Evolutionary conservation across 495 filamentous ascomycete species (phyloP), one percentile per base, ranked within the genome.

Genomic region (Aspergillus avenaceus): DNA sequence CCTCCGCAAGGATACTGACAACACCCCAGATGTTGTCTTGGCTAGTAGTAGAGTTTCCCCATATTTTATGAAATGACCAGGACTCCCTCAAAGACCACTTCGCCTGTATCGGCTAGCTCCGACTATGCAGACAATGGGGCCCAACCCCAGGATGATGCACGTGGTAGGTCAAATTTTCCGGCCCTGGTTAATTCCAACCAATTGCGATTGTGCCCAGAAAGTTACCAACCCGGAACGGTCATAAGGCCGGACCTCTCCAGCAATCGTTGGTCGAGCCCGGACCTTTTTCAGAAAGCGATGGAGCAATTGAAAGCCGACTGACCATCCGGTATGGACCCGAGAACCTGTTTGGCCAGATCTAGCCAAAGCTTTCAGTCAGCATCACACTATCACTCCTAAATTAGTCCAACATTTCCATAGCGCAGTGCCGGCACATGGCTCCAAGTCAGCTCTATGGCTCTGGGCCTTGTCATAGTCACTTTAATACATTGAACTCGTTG

Each of bases 131-230:
- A 31, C 3, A 31, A 31, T 31, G 28, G 28, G 28, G 34, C 11
- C 13, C 34, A 18, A 38, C 31, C 32, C 28, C 29, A 24, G 29
- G 45, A 14, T 28, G 36, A 18, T 2, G 21, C 54, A 55, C 52
- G 52, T 53, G 58, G 52, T 61, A 55, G 58, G 58, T 26, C 45
- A 22, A 36, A 44, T 31, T 45, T 28, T 45, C 58, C 58, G 58
- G 26, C 49, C 54, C 52, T 31, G 38, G 53, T 31, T 24, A 3
- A 0, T 16, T 13, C 13, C 23, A 22, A 11, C 56, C 52, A 59
- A 59, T 53, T 13, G 46, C 13, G 4, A 13, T 9, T 23, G n/a
- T 24, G 18, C 28, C 19, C 27, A 24, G 36, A 9, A 13, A 12
- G 38, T 45, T 37, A 25, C n/a, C 55, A 49, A 41, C 28, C 47